Percentiles rank a stretch among this genome's conserved stretches.
Evolutionary conservation across 208 protist genomes (phyloP).

Genomic region (Leishmania tarentolae): DNA sequence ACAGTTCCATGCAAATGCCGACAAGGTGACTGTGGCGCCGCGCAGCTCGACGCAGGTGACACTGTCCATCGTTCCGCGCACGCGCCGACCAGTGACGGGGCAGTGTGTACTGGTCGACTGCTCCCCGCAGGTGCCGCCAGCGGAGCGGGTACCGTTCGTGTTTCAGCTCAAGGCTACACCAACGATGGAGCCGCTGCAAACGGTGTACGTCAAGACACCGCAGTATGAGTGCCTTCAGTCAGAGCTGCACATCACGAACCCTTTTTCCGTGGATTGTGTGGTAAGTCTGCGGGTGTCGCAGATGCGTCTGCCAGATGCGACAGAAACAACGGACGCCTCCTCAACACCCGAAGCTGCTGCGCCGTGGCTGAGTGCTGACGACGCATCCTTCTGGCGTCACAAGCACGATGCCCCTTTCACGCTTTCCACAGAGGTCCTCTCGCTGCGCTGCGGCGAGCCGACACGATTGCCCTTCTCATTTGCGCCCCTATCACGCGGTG

Average conservation of each 20-base stretch:
- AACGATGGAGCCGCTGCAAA: conserved; percentile 71
- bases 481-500: conserved; percentile 77
- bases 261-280: conserved; percentile 77
- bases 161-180: conserved; percentile 68
- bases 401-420: conserved; percentile 57
- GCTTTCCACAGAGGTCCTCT: conserved; percentile 67
- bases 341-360: not conserved
- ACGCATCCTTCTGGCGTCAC: conserved; percentile 22
- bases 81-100: conserved; percentile 57
- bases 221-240: conserved; percentile 79
- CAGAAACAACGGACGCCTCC: not conserved
- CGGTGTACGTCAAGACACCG: conserved; percentile 60
- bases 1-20: conserved; percentile 53
- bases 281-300: conserved; percentile 78
- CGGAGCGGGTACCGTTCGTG: conserved; percentile 64
- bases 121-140: conserved; percentile 44
- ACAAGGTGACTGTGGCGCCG: conserved; percentile 70
- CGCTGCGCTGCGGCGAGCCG: conserved; percentile 64
- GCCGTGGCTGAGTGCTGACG: conserved; percentile 25
- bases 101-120: conserved; percentile 74
- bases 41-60: conserved; percentile 41
- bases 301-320: conserved; percentile 28
- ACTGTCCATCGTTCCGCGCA: conserved; percentile 75
- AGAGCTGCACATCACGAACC: conserved; percentile 81
- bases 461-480: conserved; percentile 80